These are phyloP conservation scores for Boletus patriciae DNA, from an alignment of 768 basidiomycete genomes.

Conservation along the genomic window DNA sequence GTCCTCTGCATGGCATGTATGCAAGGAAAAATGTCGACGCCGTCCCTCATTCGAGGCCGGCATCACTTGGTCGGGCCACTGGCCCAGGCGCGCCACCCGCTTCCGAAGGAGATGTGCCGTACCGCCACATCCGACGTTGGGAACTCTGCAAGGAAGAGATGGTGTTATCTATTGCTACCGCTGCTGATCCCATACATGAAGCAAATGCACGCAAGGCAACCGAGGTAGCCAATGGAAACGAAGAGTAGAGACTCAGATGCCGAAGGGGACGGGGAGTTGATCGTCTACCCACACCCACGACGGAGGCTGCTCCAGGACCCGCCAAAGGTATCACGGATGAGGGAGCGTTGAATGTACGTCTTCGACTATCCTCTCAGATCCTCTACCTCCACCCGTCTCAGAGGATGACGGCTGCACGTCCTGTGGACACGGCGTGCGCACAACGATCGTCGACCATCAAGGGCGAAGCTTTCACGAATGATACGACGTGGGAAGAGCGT, in stretches of 20 bases:
- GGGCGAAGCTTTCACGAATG: constrained; percentile 54
- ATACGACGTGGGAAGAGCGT: constrained; percentile 81
- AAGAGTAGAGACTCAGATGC: constrained; percentile 1
- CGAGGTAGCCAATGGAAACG: constrained; percentile 1
- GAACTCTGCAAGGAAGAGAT: not conserved
- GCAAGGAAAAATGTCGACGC: constrained; percentile 27
- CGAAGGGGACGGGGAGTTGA: not conserved
- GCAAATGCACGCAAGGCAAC: not conserved
- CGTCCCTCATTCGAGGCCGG: constrained; percentile 32
- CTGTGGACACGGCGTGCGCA: constrained; percentile 23
- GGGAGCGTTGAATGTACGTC: not conserved
- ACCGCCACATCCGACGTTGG: constrained; percentile 25
- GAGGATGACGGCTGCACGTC: constrained; percentile 14
- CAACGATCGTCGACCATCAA: constrained; percentile 28
- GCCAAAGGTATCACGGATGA: not conserved
- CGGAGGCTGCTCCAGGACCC: not conserved
- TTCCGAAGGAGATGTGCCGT: constrained; percentile 54
- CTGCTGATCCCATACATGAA: not conserved
- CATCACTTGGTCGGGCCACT: constrained; percentile 34
- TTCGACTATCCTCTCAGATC: not conserved
- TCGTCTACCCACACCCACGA: not conserved
- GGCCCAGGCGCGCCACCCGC: constrained; percentile 46
- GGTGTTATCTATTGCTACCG: not conserved
- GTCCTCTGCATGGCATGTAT: constrained; percentile 4
- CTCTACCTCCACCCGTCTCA: not conserved